phyloP scores from a whole-genome alignment of 441 rosid genomes.

The Rhodomyrtus psidioides region DNA sequence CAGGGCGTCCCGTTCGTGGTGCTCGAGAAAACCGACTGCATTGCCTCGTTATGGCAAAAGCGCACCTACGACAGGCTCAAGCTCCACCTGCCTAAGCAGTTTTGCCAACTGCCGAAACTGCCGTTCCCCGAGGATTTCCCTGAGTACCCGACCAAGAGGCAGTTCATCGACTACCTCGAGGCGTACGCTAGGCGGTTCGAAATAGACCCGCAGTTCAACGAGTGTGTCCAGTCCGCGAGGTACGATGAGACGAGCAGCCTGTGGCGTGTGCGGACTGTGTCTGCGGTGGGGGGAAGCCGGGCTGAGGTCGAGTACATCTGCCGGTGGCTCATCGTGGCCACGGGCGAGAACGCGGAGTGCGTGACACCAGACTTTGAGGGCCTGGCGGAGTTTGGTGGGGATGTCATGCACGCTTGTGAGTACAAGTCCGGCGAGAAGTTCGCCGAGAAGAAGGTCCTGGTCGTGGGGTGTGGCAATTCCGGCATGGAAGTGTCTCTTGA shows the following conservation, averaged over 20 bases:
- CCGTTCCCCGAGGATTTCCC: constrained; percentile 70
- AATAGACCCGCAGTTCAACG: constrained; percentile 58
- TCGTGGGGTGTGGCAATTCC: constrained; percentile 73
- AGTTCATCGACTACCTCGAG: constrained; percentile 68
- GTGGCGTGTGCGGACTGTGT: constrained; percentile 56
- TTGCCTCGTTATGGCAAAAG: constrained; percentile 74
- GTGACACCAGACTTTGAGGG: constrained; percentile 54
- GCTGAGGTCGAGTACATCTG: constrained; percentile 60
- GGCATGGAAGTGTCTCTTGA: constrained; percentile 80
- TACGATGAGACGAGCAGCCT: constrained; percentile 59
- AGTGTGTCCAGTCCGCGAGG: constrained; percentile 57
- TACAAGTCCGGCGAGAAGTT: constrained; percentile 62
- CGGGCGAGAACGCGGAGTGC: constrained; percentile 67
- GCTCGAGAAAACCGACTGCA: constrained; percentile 62
- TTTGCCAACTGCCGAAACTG: constrained; percentile 65
- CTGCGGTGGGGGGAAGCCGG: constrained; percentile 15
- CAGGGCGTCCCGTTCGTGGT: constrained; percentile 60
- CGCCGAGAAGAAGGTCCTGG: constrained; percentile 43
- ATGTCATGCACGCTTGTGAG: constrained; percentile 46
- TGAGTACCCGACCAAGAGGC: constrained; percentile 53
- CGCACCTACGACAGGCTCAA: constrained; percentile 69
- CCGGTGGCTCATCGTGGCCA: constrained; percentile 79
- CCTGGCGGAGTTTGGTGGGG: constrained; percentile 39
- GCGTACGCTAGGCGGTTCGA: constrained; percentile 48
- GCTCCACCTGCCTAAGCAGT: constrained; percentile 73